Conservation (phyloP, 441 rosid species). For the Hypseocharis bilobata region DNA sequence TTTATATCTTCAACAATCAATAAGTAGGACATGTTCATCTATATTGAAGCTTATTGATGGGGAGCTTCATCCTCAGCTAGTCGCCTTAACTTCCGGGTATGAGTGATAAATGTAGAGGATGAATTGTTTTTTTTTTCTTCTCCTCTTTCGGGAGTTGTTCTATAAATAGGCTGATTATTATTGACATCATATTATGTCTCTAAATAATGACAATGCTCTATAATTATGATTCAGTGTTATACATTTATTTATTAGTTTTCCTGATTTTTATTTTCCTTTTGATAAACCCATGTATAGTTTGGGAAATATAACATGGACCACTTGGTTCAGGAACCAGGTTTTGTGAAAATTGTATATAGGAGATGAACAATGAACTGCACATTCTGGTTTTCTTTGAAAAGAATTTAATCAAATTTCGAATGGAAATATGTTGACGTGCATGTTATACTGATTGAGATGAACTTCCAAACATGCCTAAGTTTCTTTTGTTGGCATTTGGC, state of each 20-base stretch:
- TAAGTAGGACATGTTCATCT: conserved; percentile 34
- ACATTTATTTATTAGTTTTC: neutral
- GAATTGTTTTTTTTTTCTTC: neutral
- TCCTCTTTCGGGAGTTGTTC: neutral
- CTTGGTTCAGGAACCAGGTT: neutral
- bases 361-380: neutral
- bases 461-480: neutral
- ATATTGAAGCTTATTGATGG: conserved; percentile 49
- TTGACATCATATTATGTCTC: neutral
- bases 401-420: neutral
- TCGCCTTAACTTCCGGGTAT: conserved; percentile 75
- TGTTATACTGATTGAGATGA: neutral
- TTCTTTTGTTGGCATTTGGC: neutral
- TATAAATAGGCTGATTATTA: neutral
- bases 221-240: neutral
- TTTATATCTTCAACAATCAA: conserved; percentile 46
- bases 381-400: neutral
- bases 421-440: neutral
- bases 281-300: neutral
- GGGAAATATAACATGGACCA: neutral
- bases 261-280: neutral
- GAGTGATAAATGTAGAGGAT: neutral
- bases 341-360: neutral
- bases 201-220: neutral
- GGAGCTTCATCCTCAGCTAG: conserved; percentile 83